These are phyloP conservation scores for Lepidium didymum DNA, from an alignment of 345 rosid genomes.

Conservation along the genomic window DNA sequence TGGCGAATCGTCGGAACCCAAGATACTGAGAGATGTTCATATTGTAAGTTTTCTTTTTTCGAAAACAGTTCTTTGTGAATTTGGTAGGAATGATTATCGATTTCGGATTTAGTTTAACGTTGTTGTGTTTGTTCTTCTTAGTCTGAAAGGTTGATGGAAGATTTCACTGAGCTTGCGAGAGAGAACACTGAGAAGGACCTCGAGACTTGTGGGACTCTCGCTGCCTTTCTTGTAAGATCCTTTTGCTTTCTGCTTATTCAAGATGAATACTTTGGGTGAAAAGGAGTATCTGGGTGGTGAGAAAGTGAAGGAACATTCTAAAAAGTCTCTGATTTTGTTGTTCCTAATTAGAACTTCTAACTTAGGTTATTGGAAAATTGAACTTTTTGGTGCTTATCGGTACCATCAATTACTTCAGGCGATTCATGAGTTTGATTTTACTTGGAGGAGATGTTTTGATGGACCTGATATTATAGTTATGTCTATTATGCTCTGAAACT, in stretches of 20 bases:
- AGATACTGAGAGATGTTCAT: constrained; percentile 56
- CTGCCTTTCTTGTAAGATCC: constrained; percentile 70
- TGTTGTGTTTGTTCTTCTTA: constrained; percentile 16
- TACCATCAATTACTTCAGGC: neutral
- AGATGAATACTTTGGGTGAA: neutral
- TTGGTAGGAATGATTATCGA: neutral
- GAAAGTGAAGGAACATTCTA: neutral
- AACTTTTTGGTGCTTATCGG: neutral
- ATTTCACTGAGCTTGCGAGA: constrained; percentile 78
- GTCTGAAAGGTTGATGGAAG: constrained; percentile 70
- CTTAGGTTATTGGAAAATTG: neutral
- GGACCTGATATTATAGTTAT: neutral
- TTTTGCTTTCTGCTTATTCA: neutral
- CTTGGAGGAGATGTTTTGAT: neutral
- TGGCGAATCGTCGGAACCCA: constrained; percentile 27
- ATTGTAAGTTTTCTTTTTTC: constrained; percentile 43
- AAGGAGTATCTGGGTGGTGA: neutral
- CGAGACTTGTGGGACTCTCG: constrained; percentile 87
- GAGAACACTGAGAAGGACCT: constrained; percentile 82
- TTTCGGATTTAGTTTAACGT: neutral
- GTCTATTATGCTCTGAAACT: neutral
- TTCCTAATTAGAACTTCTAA: neutral
- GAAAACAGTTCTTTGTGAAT: neutral
- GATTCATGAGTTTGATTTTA: neutral
- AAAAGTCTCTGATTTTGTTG: neutral